Conservation (phyloP, 108 stramenopile species). For the Nannochloropsis gaditana region DNA sequence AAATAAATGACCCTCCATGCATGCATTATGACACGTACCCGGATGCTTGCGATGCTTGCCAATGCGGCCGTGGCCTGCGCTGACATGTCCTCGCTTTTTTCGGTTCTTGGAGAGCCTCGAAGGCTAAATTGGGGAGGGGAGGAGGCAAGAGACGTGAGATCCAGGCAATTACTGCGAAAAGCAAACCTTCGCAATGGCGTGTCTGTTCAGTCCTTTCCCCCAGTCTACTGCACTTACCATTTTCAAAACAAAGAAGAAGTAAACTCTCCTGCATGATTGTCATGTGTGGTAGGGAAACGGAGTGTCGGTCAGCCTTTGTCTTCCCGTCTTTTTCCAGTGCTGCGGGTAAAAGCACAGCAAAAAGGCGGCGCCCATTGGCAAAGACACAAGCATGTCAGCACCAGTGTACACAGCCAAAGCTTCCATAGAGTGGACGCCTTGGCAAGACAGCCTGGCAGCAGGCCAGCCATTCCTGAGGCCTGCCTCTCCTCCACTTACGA, state of each 20-base stretch:
- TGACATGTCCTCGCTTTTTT: constrained; percentile 99
- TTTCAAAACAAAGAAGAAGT: neutral
- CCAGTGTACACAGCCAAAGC: too few species aligned
- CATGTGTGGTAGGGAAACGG: constrained; percentile 3
- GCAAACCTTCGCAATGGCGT: neutral
- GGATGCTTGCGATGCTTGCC: constrained; percentile 99
- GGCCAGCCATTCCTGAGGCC: too few species aligned
- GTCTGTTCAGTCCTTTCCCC: neutral
- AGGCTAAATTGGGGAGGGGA: constrained; percentile 57
- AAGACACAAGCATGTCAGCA: too few species aligned
- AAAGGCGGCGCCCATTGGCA: too few species aligned
- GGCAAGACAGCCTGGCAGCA: too few species aligned
- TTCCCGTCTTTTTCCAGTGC: too few species aligned
- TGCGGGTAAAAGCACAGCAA: too few species aligned
- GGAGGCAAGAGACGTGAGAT: neutral
- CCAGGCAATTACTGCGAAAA: neutral
- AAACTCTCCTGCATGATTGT: neutral
- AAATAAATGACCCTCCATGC: neutral
- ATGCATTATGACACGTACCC: neutral
- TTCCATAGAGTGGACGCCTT: too few species aligned
- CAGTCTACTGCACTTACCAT: neutral
- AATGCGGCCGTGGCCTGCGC: constrained; percentile 96
- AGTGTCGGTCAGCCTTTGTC: too few species aligned
- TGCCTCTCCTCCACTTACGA: too few species aligned
- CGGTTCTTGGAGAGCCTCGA: constrained; percentile 87